Base-by-base conservation (phyloP, 1,284 basidiomycete species). In the Boletus sp. region DNA sequence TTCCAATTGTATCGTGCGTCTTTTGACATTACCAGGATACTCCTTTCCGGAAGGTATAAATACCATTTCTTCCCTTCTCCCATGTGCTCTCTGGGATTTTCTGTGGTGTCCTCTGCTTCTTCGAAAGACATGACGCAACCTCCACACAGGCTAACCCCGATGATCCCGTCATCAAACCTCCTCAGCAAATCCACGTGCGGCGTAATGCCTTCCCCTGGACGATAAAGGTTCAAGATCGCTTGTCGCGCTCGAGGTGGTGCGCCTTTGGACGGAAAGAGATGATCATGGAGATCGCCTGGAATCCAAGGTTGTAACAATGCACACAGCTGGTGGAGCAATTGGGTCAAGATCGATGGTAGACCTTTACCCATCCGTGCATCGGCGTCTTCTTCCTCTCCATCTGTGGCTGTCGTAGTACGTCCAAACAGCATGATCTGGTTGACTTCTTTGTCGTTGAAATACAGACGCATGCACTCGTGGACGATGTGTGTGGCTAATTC, bases 381-480 rank as follows among this genome's bases (percentile, higher is more conserved):
- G 4, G 44, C 30, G 31, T 64, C 58, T 16, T 68, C 57, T 62
- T 70, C 54, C 48, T 61, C 43, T n/a, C 51, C 57, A 16, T 61
- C 60, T 10, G 53, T 43, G 28, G 62, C 59, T 23, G 67, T 59
- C 47, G 69, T 40, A 68, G 73, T 76, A 47, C 85, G 82, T 54
- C 85, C 87, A 67, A 93, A 93, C 17, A 93, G 80, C 91, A 93
- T 93, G 58, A 90, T 81, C 71, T 92, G 90, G 68, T 92, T 90
- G 48, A 82, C 77, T 48, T 76, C 68, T 17, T 75, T 76, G 27
- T 72, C 71, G 8, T 71, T 70, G 69, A 92, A 91, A 70, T 88
- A 91, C 8, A 79, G 79, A 8, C 74, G 70, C 70, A 85, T 78
- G 73, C 88, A 89, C 56, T 81, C 81, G 17, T 74, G 70, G 56